These are phyloP conservation scores for Coemansia erecta DNA, from an alignment of 192 early-diverging fungal genomes.

Conservation along the genomic window DNA sequence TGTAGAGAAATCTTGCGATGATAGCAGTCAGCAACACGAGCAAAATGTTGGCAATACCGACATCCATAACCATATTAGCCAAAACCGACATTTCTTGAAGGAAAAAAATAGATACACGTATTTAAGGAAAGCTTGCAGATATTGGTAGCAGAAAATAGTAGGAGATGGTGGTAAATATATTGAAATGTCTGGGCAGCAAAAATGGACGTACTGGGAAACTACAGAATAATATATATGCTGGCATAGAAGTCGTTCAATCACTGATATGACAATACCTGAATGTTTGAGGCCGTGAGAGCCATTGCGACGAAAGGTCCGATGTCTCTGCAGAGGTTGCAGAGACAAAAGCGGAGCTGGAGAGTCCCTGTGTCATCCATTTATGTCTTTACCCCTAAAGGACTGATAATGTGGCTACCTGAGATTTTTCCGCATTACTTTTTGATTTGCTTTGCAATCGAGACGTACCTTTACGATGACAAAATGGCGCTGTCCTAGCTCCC, in stretches of 20 bases:
- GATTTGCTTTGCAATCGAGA: too few species aligned
- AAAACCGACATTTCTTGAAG: slow-evolving; percentile 3
- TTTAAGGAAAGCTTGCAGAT: neutral
- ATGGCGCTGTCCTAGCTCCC: too few species aligned
- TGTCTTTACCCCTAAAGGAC: too few species aligned
- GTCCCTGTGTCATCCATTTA: too few species aligned
- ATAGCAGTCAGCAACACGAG: neutral
- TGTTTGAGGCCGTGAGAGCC: too few species aligned
- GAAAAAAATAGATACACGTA: neutral
- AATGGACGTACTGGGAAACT: neutral
- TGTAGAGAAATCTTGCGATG: slow-evolving; percentile 1
- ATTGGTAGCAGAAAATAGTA: neutral
- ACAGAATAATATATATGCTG: neutral
- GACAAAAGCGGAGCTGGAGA: too few species aligned
- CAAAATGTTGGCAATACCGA: neutral
- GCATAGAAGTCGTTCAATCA: neutral
- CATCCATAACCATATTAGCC: neutral
- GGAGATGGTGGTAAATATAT: neutral
- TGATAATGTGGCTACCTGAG: too few species aligned
- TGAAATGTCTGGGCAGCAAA: neutral
- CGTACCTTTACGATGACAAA: too few species aligned
- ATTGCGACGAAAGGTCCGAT: too few species aligned
- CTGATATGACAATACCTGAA: too few species aligned
- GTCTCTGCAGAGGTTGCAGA: too few species aligned
- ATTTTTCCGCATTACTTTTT: too few species aligned